Evolutionary conservation across 192 early-diverging fungal species (phyloP).

Genomic region (Dispira simplex): DNA sequence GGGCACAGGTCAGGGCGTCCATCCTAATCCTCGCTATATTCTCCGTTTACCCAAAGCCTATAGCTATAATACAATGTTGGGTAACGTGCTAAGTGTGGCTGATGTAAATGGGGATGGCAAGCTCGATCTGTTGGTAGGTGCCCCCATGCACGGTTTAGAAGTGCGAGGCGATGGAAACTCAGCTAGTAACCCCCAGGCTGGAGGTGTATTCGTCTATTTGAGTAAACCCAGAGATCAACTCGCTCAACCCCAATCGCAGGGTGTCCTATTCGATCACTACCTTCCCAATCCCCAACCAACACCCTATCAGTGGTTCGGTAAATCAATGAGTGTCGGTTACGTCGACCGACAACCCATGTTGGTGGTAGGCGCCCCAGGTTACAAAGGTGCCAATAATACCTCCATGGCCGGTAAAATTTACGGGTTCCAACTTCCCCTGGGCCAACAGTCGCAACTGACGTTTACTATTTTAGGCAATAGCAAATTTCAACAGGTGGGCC

Average conservation of each 20-base stretch:
- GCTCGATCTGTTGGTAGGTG: slow-evolving; percentile 48
- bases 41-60: slow-evolving; percentile 20
- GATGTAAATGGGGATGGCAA: slow-evolving; percentile 49
- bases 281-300: slow-evolving; percentile 18
- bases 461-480: slow-evolving; percentile 20
- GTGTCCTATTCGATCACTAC: slow-evolving; percentile 20
- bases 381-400: slow-evolving; percentile 12
- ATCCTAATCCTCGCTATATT: slow-evolving; percentile 26
- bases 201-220: slow-evolving; percentile 27
- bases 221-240: slow-evolving; percentile 9
- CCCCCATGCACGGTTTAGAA: slow-evolving; percentile 29
- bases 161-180: slow-evolving; percentile 6
- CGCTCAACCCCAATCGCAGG: neutral
- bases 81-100: slow-evolving; percentile 29
- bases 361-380: slow-evolving; percentile 39
- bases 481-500: slow-evolving; percentile 23
- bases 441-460: neutral
- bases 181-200: slow-evolving; percentile 20
- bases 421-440: slow-evolving; percentile 21
- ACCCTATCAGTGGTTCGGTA: slow-evolving; percentile 36
- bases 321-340: slow-evolving; percentile 16
- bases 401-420: slow-evolving; percentile 33
- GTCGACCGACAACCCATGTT: slow-evolving; percentile 13
- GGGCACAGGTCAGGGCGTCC: slow-evolving; percentile 35
- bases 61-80: slow-evolving; percentile 15